A percentile compares a stretch with the other conserved stretches of the same genome.
These are phyloP conservation scores for Macrophomina tecta DNA, from an alignment of 2,329 filamentous ascomycete species.

Conservation along the genomic window DNA sequence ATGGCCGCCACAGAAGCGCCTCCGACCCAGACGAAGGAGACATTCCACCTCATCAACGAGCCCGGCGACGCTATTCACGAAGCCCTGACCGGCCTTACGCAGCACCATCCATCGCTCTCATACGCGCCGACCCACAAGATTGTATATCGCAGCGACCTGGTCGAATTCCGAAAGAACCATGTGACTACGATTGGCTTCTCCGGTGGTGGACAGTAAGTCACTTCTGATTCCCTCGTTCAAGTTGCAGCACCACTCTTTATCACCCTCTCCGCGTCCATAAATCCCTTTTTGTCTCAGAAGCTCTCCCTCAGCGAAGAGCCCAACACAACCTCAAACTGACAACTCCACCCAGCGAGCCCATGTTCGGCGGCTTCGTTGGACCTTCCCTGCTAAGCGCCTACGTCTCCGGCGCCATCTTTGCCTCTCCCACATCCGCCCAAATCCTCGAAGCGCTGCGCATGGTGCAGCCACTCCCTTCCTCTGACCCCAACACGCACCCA, in stretches of 20 bases:
- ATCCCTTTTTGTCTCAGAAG: too few species aligned
- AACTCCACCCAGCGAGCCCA: constrained; percentile 54
- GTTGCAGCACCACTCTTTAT: background rate
- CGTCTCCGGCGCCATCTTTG: constrained; percentile 68
- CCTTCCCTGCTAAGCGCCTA: constrained; percentile 66
- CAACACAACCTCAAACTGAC: background rate
- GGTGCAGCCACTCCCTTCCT: constrained; percentile 53
- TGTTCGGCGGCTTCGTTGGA: constrained; percentile 69
- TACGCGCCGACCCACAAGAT: constrained; percentile 45
- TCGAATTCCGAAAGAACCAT: constrained; percentile 37
- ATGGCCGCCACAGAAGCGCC: background rate
- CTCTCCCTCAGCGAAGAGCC: too few species aligned
- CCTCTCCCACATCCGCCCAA: constrained; percentile 67
- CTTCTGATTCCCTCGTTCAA: background rate
- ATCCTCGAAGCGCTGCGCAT: constrained; percentile 64
- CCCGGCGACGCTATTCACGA: constrained; percentile 44
- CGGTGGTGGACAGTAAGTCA: constrained; percentile 40
- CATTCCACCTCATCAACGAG: constrained; percentile 47
- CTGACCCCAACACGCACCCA: constrained; percentile 33
- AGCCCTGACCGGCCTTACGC: constrained; percentile 42
- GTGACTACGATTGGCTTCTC: constrained; percentile 46
- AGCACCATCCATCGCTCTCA: constrained; percentile 42
- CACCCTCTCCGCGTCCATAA: background rate
- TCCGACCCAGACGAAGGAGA: constrained; percentile 31
- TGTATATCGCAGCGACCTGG: constrained; percentile 43